phyloP scores from a whole-genome alignment of 2,329 filamentous ascomycete genomes.

The Phialophora expanda region DNA sequence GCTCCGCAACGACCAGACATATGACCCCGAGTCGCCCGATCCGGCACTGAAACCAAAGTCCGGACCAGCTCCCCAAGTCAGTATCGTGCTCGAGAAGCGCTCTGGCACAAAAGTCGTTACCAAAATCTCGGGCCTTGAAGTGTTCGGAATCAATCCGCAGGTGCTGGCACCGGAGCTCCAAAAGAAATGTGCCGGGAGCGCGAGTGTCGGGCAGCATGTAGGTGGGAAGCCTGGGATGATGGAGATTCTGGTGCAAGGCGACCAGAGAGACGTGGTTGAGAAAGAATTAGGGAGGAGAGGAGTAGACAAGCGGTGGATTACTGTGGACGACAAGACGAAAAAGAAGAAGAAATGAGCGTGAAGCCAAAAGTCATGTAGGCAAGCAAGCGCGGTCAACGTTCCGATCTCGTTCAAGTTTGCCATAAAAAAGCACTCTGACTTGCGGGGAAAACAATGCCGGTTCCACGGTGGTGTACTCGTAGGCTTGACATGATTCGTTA shows the following conservation, averaged over 20 bases:
- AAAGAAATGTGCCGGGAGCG: conserved; percentile 71
- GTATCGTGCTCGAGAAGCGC: conserved; percentile 66
- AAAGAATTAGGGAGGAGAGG: conserved; percentile 52
- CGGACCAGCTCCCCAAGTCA: conserved; percentile 64
- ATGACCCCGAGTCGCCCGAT: conserved; percentile 45
- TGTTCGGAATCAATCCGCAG: conserved; percentile 65
- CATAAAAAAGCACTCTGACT: no score
- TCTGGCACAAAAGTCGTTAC: conserved; percentile 70
- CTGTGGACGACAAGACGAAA: conserved; percentile 71
- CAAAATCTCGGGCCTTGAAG: conserved; percentile 65
- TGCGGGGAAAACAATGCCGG: no score
- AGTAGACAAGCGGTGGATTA: conserved; percentile 64
- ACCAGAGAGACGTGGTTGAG: conserved; percentile 64
- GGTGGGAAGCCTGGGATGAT: conserved; percentile 68
- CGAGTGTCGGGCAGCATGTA: conserved; percentile 65
- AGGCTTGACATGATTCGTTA: no score
- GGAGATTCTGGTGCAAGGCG: conserved; percentile 71
- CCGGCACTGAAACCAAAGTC: conserved; percentile 63
- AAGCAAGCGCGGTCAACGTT: no score
- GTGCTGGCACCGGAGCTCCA: conserved; percentile 68
- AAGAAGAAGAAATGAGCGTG: conserved; percentile 54
- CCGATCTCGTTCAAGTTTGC: no score
- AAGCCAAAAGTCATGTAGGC: no score
- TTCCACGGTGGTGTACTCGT: no score
- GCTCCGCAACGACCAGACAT: conserved; percentile 53